Base-by-base conservation (phyloP, 2,329 filamentous ascomycete genomes). In the Scolecobasidium constrictum region DNA sequence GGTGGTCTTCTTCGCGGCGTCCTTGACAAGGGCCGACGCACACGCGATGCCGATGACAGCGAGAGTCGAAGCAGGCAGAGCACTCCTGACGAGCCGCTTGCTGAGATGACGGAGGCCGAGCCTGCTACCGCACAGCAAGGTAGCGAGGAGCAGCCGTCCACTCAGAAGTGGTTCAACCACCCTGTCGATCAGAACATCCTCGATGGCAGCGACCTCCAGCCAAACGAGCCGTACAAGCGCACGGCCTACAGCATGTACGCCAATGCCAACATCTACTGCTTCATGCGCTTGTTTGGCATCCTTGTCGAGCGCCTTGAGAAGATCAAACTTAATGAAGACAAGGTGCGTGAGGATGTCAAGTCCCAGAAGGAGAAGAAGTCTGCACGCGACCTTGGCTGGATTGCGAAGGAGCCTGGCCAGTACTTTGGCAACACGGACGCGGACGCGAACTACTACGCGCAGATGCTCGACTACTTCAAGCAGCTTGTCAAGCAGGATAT, bases 261-360 rank as follows among this genome's bases (percentile, higher is more conserved):
- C 59, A 96, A 95, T 60, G 77, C 86, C 53, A 86, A 83, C 3
- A 81, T 98, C 46, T 94, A 87, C 58, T 88, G 92, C 62, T 96
- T 98, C 71, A 83, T 98, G 67, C 85, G 83, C 52, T 81, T 94
- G 47, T 92, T 98, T 59, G 79, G 94, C 56, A 83, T 83, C n/a
- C 69, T 98, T 4, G 96, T 94, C 63, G 77, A 80, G 54, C 80
- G 92, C 33, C 72, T 98, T 12, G 71, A 82, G 48, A 83, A 83
- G 47, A 78, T 96, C 60, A 96, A 96, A 66, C 72, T 81, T 46
- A 81, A 81, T 55, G 83, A 84, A 53, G 71, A 75, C 3, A 75
- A 80, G 35, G 88, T 93, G 7, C 71, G 76, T 38, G 75, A 79
- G 51, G 81, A 86, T 53, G 81, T 95, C 31, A 68, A 73, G 19